These are phyloP conservation scores for Martensiomyces pterosporus DNA, from an alignment of 192 early-diverging fungal species.

Conservation along the genomic window DNA sequence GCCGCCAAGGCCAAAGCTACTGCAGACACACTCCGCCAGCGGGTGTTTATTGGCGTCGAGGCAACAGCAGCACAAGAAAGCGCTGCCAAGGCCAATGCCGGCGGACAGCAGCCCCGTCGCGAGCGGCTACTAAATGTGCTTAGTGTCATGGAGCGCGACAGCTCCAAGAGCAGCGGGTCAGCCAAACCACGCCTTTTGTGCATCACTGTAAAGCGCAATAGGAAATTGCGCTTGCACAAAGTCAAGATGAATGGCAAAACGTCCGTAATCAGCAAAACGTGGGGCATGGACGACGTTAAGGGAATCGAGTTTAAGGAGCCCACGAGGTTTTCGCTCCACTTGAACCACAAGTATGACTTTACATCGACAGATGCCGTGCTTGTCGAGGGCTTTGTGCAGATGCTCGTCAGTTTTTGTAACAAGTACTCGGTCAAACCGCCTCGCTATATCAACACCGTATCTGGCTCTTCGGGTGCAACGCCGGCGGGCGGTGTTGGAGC, in stretches of 20 bases:
- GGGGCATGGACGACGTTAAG: conserved; percentile 44
- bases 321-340: conserved; percentile 37
- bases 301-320: conserved; percentile 47
- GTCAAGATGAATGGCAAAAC: conserved; percentile 41
- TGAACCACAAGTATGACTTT: conserved; percentile 47
- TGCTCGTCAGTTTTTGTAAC: conserved; percentile 45
- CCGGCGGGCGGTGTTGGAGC: conserved; percentile 24
- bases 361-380: conserved; percentile 33
- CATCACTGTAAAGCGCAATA: conserved; percentile 47
- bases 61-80: conserved; percentile 36
- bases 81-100: conserved; percentile 24
- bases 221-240: conserved; percentile 45
- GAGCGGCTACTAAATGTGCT: conserved; percentile 44
- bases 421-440: conserved; percentile 43
- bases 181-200: conserved; percentile 45
- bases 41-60: conserved; percentile 43
- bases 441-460: conserved; percentile 37
- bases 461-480: conserved; percentile 3
- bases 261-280: conserved; percentile 44
- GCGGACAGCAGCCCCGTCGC: conserved; percentile 42
- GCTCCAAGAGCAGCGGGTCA: conserved; percentile 23
- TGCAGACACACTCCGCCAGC: conserved; percentile 35
- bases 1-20: conserved; percentile 42
- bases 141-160: conserved; percentile 48
- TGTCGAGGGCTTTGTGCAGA: conserved; percentile 42